Conservation (phyloP, 129 eudicot species). For the Apium graveolens region DNA sequence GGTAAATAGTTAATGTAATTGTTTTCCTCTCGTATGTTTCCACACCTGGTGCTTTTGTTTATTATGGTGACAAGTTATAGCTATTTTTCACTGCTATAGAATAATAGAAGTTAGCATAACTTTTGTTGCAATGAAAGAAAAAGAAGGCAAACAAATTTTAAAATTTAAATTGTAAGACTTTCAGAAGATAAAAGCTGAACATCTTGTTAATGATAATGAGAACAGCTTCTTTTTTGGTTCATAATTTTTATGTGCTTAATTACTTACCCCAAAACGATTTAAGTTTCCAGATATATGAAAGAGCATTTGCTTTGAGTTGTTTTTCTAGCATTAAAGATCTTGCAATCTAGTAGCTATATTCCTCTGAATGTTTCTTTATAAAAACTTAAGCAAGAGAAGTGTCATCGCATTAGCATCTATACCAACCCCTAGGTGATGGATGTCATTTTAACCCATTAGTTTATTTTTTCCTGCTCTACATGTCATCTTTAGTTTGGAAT, state of each 20-base stretch:
- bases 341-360: background rate
- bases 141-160: background rate
- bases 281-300: background rate
- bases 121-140: too few relatives aligned
- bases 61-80: background rate
- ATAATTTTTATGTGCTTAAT: background rate
- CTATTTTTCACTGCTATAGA: background rate
- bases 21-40: background rate
- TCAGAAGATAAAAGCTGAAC: background rate
- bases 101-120: too few relatives aligned
- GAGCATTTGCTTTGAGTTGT: background rate
- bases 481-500: background rate
- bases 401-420: background rate
- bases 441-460: background rate
- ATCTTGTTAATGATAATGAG: background rate
- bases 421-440: background rate
- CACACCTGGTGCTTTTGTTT: background rate
- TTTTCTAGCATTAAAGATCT: background rate
- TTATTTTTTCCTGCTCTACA: background rate
- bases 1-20: constrained; percentile 26
- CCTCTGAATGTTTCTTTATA: background rate
- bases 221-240: background rate
- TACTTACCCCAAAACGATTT: background rate
- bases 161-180: background rate
- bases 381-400: background rate